Percentiles rank a stretch among this genome's conserved stretches.
These are phyloP conservation scores for Suillus brevipes DNA, from an alignment of 768 basidiomycete species.

Conservation along the genomic window DNA sequence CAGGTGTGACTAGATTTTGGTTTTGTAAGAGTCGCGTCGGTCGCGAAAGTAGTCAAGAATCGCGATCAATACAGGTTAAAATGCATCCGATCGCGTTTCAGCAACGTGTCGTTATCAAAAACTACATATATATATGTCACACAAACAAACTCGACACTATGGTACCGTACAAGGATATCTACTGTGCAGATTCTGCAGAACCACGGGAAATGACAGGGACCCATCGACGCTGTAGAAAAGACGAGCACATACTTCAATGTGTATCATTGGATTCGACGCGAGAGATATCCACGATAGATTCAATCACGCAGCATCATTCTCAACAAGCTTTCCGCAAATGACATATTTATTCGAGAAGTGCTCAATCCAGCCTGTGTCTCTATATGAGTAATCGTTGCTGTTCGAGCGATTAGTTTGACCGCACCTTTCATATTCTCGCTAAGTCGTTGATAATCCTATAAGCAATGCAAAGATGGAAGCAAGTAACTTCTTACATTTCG, in stretches of 20 bases:
- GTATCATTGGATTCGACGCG: neutral
- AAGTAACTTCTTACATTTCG: conserved; percentile 67
- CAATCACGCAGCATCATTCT: conserved; percentile 57
- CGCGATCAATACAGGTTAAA: neutral
- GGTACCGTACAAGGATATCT: neutral
- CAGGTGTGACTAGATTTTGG: neutral
- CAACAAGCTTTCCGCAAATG: conserved; percentile 83
- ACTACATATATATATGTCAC: neutral
- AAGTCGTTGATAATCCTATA: conserved; percentile 6
- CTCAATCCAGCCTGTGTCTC: conserved; percentile 79
- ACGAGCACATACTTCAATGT: neutral
- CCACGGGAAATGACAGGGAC: neutral
- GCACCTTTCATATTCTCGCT: conserved; percentile 92
- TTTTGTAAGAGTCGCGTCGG: neutral
- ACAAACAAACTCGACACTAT: neutral
- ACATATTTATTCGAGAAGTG: conserved; percentile 94
- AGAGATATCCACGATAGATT: neutral
- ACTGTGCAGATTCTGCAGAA: neutral
- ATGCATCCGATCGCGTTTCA: conserved; percentile 13
- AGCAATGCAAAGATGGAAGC: neutral
- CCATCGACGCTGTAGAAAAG: neutral
- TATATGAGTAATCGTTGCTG: conserved; percentile 5
- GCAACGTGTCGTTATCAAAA: neutral
- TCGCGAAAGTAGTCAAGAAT: too few relatives aligned
- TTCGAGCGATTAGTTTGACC: conserved; percentile 2